Evolutionary conservation across 2,329 filamentous ascomycete genomes (phyloP).

Genomic region (Verticillium zaregamsianum): DNA sequence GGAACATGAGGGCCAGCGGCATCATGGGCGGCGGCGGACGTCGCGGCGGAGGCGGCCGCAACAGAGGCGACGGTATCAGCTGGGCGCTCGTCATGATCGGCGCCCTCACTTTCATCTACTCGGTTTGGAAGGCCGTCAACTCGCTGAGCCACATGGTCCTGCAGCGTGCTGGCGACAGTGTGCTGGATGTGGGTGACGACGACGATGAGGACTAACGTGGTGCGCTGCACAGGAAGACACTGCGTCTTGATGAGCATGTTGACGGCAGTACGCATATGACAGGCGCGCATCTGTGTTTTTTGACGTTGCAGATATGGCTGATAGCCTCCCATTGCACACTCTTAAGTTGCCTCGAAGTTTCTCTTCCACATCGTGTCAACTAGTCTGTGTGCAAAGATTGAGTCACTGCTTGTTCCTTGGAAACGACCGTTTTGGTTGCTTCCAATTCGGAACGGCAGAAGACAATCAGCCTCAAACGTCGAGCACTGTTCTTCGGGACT

Average conservation of each 20-base stretch:
- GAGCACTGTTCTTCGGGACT: constrained; percentile 5
- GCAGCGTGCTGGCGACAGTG: constrained; percentile 71
- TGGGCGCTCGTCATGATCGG: constrained; percentile 78
- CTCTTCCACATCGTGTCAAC: constrained; percentile 82
- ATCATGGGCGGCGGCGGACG: constrained; percentile 47
- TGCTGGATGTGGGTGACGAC: constrained; percentile 72
- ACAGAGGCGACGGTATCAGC: constrained; percentile 73
- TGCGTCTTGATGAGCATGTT: background rate
- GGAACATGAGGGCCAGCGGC: constrained; percentile 64
- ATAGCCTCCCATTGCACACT: constrained; percentile 63
- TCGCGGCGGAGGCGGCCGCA: constrained; percentile 64
- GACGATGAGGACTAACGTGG: constrained; percentile 38
- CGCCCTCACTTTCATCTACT: constrained; percentile 75
- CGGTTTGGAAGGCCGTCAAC: constrained; percentile 77
- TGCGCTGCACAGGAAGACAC: background rate
- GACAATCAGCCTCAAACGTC: constrained; percentile 8
- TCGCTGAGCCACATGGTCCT: constrained; percentile 69
- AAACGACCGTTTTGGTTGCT: constrained; percentile 48
- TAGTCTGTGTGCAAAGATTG: constrained; percentile 93
- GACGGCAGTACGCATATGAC: background rate
- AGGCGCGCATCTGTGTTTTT: background rate
- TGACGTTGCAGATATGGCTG: background rate
- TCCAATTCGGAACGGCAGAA: constrained; percentile 15
- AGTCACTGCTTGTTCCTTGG: constrained; percentile 40
- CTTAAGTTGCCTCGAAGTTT: constrained; percentile 89